Evolutionary conservation across 2,329 filamentous ascomycete species (phyloP), one percentile per base, ranked within the genome.

Genomic region (Beauveria brongniartii): DNA sequence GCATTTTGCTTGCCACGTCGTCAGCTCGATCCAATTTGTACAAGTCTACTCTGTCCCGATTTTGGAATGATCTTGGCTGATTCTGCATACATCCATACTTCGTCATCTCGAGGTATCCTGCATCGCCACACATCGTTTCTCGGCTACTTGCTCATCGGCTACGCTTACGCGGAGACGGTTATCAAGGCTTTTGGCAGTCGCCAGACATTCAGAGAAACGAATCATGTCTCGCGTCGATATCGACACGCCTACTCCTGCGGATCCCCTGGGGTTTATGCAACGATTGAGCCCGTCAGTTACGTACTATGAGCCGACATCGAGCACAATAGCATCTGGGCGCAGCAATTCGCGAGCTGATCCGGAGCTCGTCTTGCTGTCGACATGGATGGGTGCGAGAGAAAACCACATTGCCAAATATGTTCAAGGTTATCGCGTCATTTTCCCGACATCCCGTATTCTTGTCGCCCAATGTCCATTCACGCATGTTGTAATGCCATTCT

Each of bases 371-470:
- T 64, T 82, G 26, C 54, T 83, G 41, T 74, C 77, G 41, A 71
- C 75, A 8, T 83, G 81, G 81, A 80, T 82, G 74, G 77, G 74
- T 50, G 80, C 81, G 10, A 73, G 68, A n/a, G 76, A 80, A 44
- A 68, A 69, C 7, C 79, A 83, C 66, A 77, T 83, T 50, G 74
- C 74, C 64, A 83, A 83, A 65, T 83, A 83, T 67, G 72, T 80
- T 30, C 66, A 72, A 4, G 70, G 72, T 28, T 77, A 82, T 67
- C 78, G 77, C 63, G 61, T 65, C 5, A 66, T 76, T 20, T 82
- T 77, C 67, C 79, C 80, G 1, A 67, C 68, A 5, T 72, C 80
- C 4, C 68, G 70, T 37, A 77, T 83, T 56, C 70, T 84, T 34
- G 72, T 83, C 28, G 65, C 81, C 64, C 76, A 75, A 51, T 77